Evolutionary conservation across 73 alveolate species (phyloP), one percentile per base, ranked within the genome.

Genomic region (Breviolum minutum): DNA sequence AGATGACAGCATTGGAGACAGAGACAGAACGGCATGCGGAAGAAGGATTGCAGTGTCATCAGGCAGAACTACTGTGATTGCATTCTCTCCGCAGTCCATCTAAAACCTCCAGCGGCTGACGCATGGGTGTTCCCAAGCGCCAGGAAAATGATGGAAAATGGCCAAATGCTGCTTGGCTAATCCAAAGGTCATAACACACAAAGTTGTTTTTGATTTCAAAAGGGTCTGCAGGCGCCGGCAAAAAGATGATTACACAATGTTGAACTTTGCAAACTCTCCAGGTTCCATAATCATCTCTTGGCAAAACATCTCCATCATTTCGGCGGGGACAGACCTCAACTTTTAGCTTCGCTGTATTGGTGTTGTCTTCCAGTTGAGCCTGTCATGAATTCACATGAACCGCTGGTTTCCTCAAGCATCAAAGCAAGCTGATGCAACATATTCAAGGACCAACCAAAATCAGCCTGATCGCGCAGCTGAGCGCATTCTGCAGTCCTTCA

Each of bases 1-100:
- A 22, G 98, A 92, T 5, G 91, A 54, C 30, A 92, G 90, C 98
- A 92, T 92, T 12, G 80, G 86, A 32, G 98, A 92, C 87, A 77
- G 40, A 30, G 68, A 30, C 97, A 60, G 76, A n/a, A 92, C 68
- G 27, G 27, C 64, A 48, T 24, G 40, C 8, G 98, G 98, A 54
- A 92, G 27, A 32, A 27, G 32, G 89, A 74, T 26, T 20, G 48
- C n/a, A 16, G 90, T 74, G 66, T 60, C 69, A 63, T 92, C 91
- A 8, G 70, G 91, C 98, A 92, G 61, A 60, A 62, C 48, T 54
- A 92, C 98, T 8, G 64, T 74, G 71, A 89, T 54, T 10, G 30
- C 83, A 60, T 74, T 68, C 48, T 30, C 61, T 22, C 48, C 30
- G 73, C 93, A 71, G 95, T 48, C 73, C 64, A 84, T 48, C 60